A percentile compares a stretch with the other conserved stretches of the same genome.
These are phyloP conservation scores for Immersiporthe knoxdaviesiana DNA, from an alignment of 2,329 filamentous ascomycete genomes.

Conservation along the genomic window DNA sequence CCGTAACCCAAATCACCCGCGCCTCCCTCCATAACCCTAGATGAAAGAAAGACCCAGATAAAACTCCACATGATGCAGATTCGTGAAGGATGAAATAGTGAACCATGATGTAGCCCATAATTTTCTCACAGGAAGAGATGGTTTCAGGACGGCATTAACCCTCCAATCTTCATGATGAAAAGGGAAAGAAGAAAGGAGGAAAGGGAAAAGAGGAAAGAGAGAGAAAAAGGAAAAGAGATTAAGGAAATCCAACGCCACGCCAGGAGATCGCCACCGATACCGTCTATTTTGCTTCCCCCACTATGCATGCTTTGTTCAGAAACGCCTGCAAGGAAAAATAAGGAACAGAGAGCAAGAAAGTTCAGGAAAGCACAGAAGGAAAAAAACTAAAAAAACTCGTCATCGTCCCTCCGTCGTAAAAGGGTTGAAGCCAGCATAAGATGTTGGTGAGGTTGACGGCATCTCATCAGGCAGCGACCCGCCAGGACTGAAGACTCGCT, in stretches of 20 bases:
- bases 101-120: slow-evolving; percentile 9
- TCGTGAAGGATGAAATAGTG: slow-evolving; percentile 16
- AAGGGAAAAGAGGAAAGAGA: not conserved
- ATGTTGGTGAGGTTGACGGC: slow-evolving; percentile 12
- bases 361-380: not conserved
- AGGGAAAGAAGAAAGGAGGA: not conserved
- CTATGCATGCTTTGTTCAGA: slow-evolving; percentile 22
- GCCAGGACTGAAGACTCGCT: slow-evolving; percentile 29
- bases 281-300: slow-evolving; percentile 26
- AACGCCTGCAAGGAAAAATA: slow-evolving; percentile 10
- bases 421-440: slow-evolving; percentile 10
- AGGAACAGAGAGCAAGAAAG: not conserved
- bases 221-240: not conserved
- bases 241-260: slow-evolving; percentile 19
- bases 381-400: too few species aligned
- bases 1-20: not conserved
- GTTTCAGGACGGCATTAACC: not conserved
- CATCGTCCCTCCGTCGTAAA: slow-evolving; percentile 14
- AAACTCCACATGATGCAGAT: slow-evolving; percentile 16
- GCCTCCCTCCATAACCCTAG: not conserved
- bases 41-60: not conserved
- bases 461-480: slow-evolving; percentile 16
- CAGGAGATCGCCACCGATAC: slow-evolving; percentile 8
- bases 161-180: not conserved
- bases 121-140: not conserved